Percentiles rank a stretch among this genome's conserved stretches.
Conservation (phyloP, 179 eudicot species). For the Spinacia oleracea region DNA sequence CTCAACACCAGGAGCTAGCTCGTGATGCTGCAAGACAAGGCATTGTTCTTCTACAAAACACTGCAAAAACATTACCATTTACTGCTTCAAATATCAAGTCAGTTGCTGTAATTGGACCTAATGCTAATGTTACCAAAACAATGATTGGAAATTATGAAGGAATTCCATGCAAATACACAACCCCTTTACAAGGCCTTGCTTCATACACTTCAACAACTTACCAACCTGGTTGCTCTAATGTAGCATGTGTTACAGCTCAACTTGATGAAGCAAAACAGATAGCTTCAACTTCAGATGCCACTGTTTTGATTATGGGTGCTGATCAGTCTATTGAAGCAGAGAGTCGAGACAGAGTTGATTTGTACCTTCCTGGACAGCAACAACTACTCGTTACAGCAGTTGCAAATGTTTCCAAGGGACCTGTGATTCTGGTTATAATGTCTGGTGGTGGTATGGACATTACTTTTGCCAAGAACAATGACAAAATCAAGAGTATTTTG, state of each 20-base stretch:
- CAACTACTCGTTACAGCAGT: constrained; percentile 49
- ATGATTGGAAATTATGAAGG: constrained; percentile 98
- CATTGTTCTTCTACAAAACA: constrained; percentile 70
- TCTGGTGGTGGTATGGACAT: constrained; percentile 92
- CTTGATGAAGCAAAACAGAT: constrained; percentile 55
- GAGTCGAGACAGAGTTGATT: constrained; percentile 54
- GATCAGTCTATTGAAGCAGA: constrained; percentile 82
- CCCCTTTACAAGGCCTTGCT: constrained; percentile 79
- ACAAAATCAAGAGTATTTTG: constrained; percentile 53
- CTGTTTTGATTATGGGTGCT: constrained; percentile 69
- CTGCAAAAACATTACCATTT: constrained; percentile 58
- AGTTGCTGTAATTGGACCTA: constrained; percentile 92
- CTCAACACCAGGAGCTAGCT: constrained; percentile 61
- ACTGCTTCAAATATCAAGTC: constrained; percentile 53
- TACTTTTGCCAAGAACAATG: constrained; percentile 57
- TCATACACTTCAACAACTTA: constrained; percentile 42
- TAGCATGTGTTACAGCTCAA: constrained; percentile 58
- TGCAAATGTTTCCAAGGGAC: constrained; percentile 76
- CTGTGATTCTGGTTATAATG: constrained; percentile 88
- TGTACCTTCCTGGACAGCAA: constrained; percentile 85
- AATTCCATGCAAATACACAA: constrained; percentile 69
- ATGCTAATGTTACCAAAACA: constrained; percentile 78
- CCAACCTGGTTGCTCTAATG: constrained; percentile 38
- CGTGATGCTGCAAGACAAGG: constrained; percentile 89
- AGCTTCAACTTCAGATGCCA: constrained; percentile 79